Percentiles rank a stretch among this genome's conserved stretches.
Evolutionary conservation across 257 asterid species (phyloP).

Genomic region (Anisodus tanguticus): DNA sequence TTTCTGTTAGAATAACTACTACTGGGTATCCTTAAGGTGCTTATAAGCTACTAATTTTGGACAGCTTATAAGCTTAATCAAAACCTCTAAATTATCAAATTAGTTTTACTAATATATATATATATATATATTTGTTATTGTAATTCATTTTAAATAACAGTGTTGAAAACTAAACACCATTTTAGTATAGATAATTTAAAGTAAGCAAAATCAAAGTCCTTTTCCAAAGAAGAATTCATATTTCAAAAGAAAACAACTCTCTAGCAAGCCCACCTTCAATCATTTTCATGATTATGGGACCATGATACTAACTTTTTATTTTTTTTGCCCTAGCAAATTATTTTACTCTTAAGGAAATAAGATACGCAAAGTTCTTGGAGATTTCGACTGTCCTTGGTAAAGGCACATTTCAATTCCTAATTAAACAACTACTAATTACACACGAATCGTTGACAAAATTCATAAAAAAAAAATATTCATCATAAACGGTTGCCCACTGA

Average conservation of each 20-base stretch:
- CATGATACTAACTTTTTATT: not conserved
- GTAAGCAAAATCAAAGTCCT: not conserved
- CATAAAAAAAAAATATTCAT: not conserved
- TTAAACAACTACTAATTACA: too few relatives aligned
- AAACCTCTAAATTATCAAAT: too few relatives aligned
- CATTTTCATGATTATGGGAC: not conserved
- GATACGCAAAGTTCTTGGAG: not conserved
- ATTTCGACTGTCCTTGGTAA: not conserved
- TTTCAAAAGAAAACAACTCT: not conserved
- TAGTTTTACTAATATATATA: too few relatives aligned
- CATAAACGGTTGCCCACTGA: not conserved
- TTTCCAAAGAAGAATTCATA: not conserved
- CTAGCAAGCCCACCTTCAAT: not conserved
- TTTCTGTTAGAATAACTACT: too few relatives aligned
- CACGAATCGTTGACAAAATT: fast-evolving
- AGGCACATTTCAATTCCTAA: not conserved
- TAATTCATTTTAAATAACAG: too few relatives aligned
- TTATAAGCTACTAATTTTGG: too few relatives aligned
- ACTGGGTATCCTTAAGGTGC: too few relatives aligned
- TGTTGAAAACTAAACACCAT: too few relatives aligned
- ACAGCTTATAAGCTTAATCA: too few relatives aligned
- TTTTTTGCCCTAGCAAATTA: not conserved
- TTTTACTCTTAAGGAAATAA: not conserved
- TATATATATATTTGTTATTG: too few relatives aligned
- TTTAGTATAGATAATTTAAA: too few relatives aligned